phyloP scores from a whole-genome alignment of 2,329 filamentous ascomycete species.

The Aspergillus pseudotamarii region DNA sequence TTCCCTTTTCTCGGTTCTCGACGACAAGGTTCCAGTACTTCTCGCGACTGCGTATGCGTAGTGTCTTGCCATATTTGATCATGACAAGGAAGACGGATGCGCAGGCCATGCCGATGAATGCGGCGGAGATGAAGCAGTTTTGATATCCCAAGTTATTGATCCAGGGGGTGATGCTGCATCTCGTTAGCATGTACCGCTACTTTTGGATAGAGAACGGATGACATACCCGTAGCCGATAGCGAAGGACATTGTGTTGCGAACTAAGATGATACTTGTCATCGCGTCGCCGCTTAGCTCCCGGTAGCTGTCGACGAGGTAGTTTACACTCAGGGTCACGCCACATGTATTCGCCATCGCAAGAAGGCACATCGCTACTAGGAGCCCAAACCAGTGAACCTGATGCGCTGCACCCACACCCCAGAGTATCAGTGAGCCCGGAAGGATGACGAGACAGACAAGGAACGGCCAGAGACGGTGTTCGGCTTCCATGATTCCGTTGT shows the following conservation, averaged over 20 bases:
- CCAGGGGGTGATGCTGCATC: constrained; percentile 50
- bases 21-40: constrained; percentile 42
- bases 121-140: constrained; percentile 49
- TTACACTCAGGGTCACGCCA: constrained; percentile 43
- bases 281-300: constrained; percentile 44
- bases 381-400: constrained; percentile 45
- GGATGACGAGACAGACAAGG: constrained; percentile 35
- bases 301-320: constrained; percentile 47
- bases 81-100: constrained; percentile 44
- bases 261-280: constrained; percentile 48
- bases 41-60: constrained; percentile 35
- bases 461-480: constrained; percentile 48
- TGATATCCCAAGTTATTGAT: constrained; percentile 46
- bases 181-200: constrained; percentile 1
- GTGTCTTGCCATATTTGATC: constrained; percentile 43
- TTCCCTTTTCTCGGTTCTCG: constrained; percentile 37
- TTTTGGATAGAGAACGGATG: neutral
- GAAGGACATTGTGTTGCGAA: constrained; percentile 54
- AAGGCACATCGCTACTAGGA: constrained; percentile 47
- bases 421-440: constrained; percentile 38
- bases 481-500: constrained; percentile 45
- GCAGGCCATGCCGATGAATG: constrained; percentile 41
- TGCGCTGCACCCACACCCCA: constrained; percentile 49
- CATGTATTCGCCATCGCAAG: constrained; percentile 43
- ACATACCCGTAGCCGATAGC: constrained; percentile 47